Evolutionary conservation across 176 grass and related monocot genomes (phyloP), one percentile per base, ranked within the genome.

Genomic region (Zoysia pacifica): DNA sequence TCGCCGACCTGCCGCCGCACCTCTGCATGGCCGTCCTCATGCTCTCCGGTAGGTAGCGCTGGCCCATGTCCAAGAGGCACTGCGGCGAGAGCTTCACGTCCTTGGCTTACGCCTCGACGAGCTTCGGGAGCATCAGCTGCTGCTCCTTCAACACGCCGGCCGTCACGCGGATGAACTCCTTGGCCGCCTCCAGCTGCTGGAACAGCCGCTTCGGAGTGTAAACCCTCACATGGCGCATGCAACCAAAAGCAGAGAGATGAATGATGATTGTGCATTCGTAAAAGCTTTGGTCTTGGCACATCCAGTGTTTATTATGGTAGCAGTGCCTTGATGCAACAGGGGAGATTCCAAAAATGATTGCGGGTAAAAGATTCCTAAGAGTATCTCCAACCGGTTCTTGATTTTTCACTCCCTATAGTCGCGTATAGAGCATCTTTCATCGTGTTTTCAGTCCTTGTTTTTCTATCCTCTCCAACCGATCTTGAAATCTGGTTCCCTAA

Each of bases 101-200:
- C 62, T 97, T 97, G 2, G 87, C 87, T 46, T 97, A 97, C 16
- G 81, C 91, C 53, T 92, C 91, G 7, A 97, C 80, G 5, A 92
- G 35, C 78, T 92, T 97, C 3, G 94, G 91, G 51, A 97, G 81
- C 54, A 97, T 80, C 46, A 97, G 73, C 83, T 97, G 94, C 79
- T 97, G 89, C 62, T 92, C 91, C 76, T 81, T 94, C 91, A 87
- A 97, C 55, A 97, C 90, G 19, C 94, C 87, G 8, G 91, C 90
- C 38, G 89, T 97, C 12, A 91, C 94, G 15, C 91, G 82, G 76
- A 97, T 90, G 77, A 92, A 97, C 81, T 97, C 94, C 72, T 94
- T 89, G 19, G 87, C 91, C 9, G 89, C 77, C 87, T 97, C 91
- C 18, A 97, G 87, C 82, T 97, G 94, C 5, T 94, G 87, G 77